phyloP scores from a whole-genome alignment of 305 asterid species.

The Andrographis paniculata region DNA sequence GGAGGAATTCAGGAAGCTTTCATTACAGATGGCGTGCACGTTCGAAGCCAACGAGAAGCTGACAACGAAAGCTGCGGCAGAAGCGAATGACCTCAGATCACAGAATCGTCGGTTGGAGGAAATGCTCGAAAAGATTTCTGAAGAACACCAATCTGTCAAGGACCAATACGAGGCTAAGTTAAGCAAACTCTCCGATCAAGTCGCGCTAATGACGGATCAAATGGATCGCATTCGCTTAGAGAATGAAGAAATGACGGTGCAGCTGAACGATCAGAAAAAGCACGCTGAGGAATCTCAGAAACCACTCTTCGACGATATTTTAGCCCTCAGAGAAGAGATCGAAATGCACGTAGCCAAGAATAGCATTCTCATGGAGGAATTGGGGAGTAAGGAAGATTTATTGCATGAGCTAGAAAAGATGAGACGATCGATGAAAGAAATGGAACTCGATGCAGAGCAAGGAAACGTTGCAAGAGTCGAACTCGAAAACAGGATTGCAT shows the following conservation, averaged over 20 bases:
- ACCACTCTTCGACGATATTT: slow-evolving; percentile 39
- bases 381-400: slow-evolving; percentile 31
- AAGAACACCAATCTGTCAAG: slow-evolving; percentile 35
- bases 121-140: slow-evolving; percentile 41
- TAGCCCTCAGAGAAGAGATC: slow-evolving; percentile 39
- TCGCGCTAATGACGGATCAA: slow-evolving; percentile 31
- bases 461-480: slow-evolving; percentile 40
- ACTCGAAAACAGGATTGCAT: slow-evolving; percentile 36
- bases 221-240: slow-evolving; percentile 43
- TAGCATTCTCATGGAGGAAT: slow-evolving; percentile 29
- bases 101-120: slow-evolving; percentile 53
- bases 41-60: slow-evolving; percentile 82
- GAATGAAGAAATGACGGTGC: slow-evolving; percentile 31
- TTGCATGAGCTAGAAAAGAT: slow-evolving; percentile 35
- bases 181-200: slow-evolving; percentile 38
- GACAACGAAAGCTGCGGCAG: slow-evolving; percentile 70
- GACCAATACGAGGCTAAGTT: slow-evolving; percentile 42
- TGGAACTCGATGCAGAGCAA: slow-evolving; percentile 36
- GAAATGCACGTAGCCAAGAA: slow-evolving; percentile 26
- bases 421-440: slow-evolving; percentile 36
- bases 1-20: slow-evolving; percentile 75
- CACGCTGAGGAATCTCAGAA: slow-evolving; percentile 35
- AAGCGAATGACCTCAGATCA: slow-evolving; percentile 64
- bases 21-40: slow-evolving; percentile 70
- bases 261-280: slow-evolving; percentile 40